Evolutionary conservation across 352 stramenopile species (phyloP), one percentile per base, ranked within the genome.

Genomic region (Globisporangium takayamanum): DNA sequence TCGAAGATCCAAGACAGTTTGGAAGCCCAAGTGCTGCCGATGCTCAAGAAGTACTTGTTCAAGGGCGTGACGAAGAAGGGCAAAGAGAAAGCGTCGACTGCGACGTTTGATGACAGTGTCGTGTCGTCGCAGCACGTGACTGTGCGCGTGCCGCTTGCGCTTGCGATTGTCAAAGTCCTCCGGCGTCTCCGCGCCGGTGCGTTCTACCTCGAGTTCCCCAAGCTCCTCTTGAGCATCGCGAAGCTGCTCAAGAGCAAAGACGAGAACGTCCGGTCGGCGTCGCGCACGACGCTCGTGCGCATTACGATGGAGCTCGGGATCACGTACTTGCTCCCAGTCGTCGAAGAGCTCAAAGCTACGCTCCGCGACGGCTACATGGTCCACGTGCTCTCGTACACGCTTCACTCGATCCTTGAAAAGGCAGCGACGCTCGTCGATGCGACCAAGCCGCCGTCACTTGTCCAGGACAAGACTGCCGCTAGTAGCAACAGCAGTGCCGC

Each of bases 161-260:
- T 99, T 15, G 96, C 96, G 14, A 78, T 99, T 45, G 80, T 99
- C n/a, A 99, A 99, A 66, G 87, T 99, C 5, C 85, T 98, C 53
- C 87, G 96, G 53, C 96, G 97, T 39, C 78, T 99, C 55, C 95
- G 92, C 28, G 72, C 73, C 6, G 63, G 76, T 10, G 86, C 80
- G 37, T 98, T 98, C 68, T 90, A 98, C 64, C 57, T 81, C 8
- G 95, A 98, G 66, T 85, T 99, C 55, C 94, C 92, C 6, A 96
- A 96, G 59, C 72, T 99, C 44, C 73, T 99, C 26, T 79, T 98
- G 22, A 87, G 81, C 25, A 87, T 96, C 48, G 81, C 80, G n/a
- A 92, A 89, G 53, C 68, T 96, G 50, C 70, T 94, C 22, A 91
- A 92, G 67, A 89, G 80, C 64, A 97, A 96, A 64, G 94, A 99